Base-by-base conservation (phyloP, 2,329 filamentous ascomycete species). In the Fonsecaea nubica region DNA sequence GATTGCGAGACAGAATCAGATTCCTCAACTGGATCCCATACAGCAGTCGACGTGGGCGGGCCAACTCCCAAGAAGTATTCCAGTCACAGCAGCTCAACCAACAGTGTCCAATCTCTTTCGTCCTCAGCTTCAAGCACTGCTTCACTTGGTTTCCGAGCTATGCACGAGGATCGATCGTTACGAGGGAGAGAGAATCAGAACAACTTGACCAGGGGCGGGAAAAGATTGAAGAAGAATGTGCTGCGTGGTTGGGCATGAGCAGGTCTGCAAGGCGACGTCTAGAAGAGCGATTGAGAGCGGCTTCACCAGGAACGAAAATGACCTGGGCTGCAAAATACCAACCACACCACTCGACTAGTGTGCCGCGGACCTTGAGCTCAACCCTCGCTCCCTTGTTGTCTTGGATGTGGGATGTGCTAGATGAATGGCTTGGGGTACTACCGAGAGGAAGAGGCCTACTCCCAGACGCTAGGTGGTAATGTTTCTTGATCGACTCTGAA, bases 1-100 rank as follows among this genome's bases (percentile, higher is more conserved):
- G 56, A 48, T 48, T 12, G 48, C 8, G 38, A 48, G 8, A 40
- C 36, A 32, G 56, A 35, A 18, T 58, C 56, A 18, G 40, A 21
- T 6, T 3, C 21, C 45, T 21, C 56, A 21, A 48, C 4, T 12
- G 15, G 42, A 38, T 45, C 36, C 35, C 56, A 48, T 48, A 48
- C 38, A 30, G 42, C 40, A 15, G 36, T 12, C 15, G 32, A 45
- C 40, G 38, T 18, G 12, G 6, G 12, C 32, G 25, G 33, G 13
- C 25, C 38, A 12, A 21, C 32, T 25, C 15, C 40, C 9, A 32
- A 58, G 10, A 45, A 45, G 1, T 33, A 38, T n/a, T 58, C 38
- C 6, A 5, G 7, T 35, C 12, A 3, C 25, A 25, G 3, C 18
- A 13, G 35, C 36, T 40, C 36, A 40, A 12, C 36, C 12, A 10